phyloP scores from a whole-genome alignment of 495 filamentous ascomycete genomes.

The Cryomyces antarcticus region DNA sequence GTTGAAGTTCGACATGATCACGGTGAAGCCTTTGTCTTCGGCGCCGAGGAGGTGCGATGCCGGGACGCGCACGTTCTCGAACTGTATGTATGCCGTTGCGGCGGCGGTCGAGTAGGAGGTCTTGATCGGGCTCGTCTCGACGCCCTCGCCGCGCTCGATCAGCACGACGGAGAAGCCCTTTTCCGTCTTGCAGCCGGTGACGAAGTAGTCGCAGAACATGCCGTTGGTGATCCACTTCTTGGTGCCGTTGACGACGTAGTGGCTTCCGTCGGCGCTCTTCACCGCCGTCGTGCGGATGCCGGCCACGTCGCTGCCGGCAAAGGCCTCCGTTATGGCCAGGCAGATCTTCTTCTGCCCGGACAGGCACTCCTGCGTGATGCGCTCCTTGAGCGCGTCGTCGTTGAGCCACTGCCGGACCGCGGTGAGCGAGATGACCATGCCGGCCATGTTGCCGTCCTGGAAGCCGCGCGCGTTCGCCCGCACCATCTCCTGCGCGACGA shows the following conservation, averaged over 20 bases:
- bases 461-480: constrained; percentile 33
- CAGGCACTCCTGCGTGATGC: constrained; percentile 50
- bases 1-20: constrained; percentile 81
- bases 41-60: constrained; percentile 58
- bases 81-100: constrained; percentile 63
- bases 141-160: constrained; percentile 45
- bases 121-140: constrained; percentile 67
- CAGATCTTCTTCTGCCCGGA: constrained; percentile 73
- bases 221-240: constrained; percentile 95
- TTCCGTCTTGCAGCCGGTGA: constrained; percentile 59
- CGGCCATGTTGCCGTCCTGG: constrained; percentile 43
- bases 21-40: constrained; percentile 72
- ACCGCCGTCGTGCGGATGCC: constrained; percentile 61
- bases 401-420: constrained; percentile 63
- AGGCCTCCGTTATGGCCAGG: constrained; percentile 75
- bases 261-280: constrained; percentile 64
- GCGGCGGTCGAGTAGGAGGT: constrained; percentile 66
- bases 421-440: constrained; percentile 69
- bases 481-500: constrained; percentile 52
- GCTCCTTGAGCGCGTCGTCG: constrained; percentile 42
- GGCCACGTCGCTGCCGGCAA: constrained; percentile 74
- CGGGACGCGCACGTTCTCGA: constrained; percentile 74
- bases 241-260: constrained; percentile 74
- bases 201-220: constrained; percentile 66
- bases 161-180: constrained; percentile 67